Evolutionary conservation across 106 monocot genomes (phyloP), one percentile per base, ranked within the genome.

Genomic region (Dendrobium huoshanense): DNA sequence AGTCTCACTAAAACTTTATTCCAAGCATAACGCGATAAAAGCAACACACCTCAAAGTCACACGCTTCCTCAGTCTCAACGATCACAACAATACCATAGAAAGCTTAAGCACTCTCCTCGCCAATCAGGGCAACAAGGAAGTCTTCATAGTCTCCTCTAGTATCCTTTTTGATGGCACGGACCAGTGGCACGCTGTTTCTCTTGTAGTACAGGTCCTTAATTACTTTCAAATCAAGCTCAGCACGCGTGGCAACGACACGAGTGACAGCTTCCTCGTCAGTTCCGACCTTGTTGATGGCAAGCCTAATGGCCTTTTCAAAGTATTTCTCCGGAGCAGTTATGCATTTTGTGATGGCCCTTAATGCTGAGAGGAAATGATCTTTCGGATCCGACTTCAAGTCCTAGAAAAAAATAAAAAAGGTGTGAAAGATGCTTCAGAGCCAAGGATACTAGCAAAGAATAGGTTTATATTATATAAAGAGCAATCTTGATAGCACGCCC

Each of bases 211-310:
- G 45, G 11, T 87, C 95, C 70, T 85, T 82, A 16, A 95, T 91
- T 43, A 43, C 58, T 56, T 87, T 80, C 78, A 93, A 47, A 81
- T 93, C 95, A 5, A 87, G 84, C 79, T 95, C 91, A 3, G 95
- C 91, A 13, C 91, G 89, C 18, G 93, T 91, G 22, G 81, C 76
- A 17, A 96, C 83, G 9, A 96, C 82, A 22, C 93, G 86, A 10
- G 93, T 91, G 3, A 96, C 79, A 19, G 93, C 82, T 55, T 81
- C 84, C 81, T 91, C 95, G 2, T 96, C 95, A 0, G 91, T 96
- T 78, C 93, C 91, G 64, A 86, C 16, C 79, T 85, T 85, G 48
- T 82, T 85, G 27, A 93, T 84, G 1, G 89, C 86, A 41, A 85
- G 74, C 10, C 95, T 72, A 15, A 93, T 85, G 2, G 91, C 85